Base-by-base conservation (phyloP, 768 basidiomycete species). In the Nidularia pulvinata region DNA sequence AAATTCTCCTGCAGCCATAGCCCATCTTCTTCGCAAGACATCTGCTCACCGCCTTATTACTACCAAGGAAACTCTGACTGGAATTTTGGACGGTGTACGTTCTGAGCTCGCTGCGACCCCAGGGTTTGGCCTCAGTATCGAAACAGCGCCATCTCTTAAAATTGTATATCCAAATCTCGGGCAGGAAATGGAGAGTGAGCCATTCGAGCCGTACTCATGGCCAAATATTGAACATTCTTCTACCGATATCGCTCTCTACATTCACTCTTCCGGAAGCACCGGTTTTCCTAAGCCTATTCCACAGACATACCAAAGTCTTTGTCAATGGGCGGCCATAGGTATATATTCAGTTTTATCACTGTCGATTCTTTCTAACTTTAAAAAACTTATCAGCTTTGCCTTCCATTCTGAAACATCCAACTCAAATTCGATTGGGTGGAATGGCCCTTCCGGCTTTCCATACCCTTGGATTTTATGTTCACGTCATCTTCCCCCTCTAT, bases 221-320 rank as follows among this genome's bases (percentile, higher is more conserved):
- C 3, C 49, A 37, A 33, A 55, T 59, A 2, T 35, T 39, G 0
- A 45, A 50, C 1, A 51, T 53, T 6, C 55, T 56, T 47, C 19
- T 59, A 53, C 62, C 46, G 61, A 70, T 47, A 48, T 69, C 13
- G 46, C 67, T 42, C 35, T 73, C 6, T 80, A 76, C 48, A 59
- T 78, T 0, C 78, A 81, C 54, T 81, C 81, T 0, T 81, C 81
- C 3, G 79, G 79, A 13, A 79, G 77, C 48, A 78, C 79, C 0
- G 77, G 78, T 2, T 68, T 76, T 46, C 78, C 79, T 0, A 80
- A 77, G 52, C 58, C 74, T 6, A 72, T 81, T 45, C 61, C 67
- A 2, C 65, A 73, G 33, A 71, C 66, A 0, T 64, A 71, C 43
- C 54, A 59, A 10, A 64, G 58, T 9, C 45, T 67, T 6, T 33